Evolutionary conservation across 176 grass and related monocot species (phyloP).

Genomic region (Dendrocalamus sinicus): DNA sequence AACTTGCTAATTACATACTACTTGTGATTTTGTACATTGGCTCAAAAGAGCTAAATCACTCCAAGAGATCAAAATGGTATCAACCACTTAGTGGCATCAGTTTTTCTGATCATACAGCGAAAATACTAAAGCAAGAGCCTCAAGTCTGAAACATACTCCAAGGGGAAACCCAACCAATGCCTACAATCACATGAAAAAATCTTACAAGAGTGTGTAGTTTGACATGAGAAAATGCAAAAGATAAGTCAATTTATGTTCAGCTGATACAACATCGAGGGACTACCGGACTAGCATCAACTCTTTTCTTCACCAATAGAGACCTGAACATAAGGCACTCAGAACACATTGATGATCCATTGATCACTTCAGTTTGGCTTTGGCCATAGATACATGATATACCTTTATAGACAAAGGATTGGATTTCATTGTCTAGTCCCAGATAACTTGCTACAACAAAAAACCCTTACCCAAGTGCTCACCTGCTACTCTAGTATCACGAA

Average conservation of each 20-base stretch:
- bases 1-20: too few species aligned
- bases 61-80: too few species aligned
- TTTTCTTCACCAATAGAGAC: background rate
- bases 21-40: too few species aligned
- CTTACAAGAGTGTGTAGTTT: background rate
- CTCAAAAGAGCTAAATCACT: too few species aligned
- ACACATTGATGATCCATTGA: background rate
- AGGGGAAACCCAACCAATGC: too few species aligned
- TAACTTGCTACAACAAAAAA: constrained; percentile 4
- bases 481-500: constrained; percentile 42
- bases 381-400: background rate
- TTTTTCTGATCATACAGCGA: too few species aligned
- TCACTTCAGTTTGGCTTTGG: background rate
- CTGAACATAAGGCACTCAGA: background rate
- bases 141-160: too few species aligned
- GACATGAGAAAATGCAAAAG: constrained; percentile 1
- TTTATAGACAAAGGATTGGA: background rate
- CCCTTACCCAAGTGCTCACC: background rate
- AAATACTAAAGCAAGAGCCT: too few species aligned
- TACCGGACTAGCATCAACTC: background rate
- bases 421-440: background rate
- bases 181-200: too few species aligned
- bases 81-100: too few species aligned
- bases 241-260: constrained; percentile 1
- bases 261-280: background rate